These are phyloP conservation scores for Acrocalymma vagum DNA, from an alignment of 2,329 filamentous ascomycete species.

Conservation along the genomic window DNA sequence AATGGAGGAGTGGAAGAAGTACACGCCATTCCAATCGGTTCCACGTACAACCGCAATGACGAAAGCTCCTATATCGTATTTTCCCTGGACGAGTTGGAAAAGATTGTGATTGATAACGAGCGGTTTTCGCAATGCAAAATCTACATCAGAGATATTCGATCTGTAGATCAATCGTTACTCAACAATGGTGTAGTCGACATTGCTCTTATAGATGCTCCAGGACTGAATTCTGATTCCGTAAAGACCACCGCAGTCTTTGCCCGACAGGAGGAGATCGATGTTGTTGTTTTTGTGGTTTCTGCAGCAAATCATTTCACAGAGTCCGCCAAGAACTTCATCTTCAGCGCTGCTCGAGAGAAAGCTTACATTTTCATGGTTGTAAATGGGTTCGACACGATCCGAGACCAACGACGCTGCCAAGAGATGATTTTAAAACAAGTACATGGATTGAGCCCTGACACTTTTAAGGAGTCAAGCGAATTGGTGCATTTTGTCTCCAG, in stretches of 20 bases:
- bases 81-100: conserved; percentile 78
- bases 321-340: conserved; percentile 97
- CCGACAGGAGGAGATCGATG: conserved; percentile 96
- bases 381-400: conserved; percentile 94
- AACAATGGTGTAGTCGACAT: conserved; percentile 99
- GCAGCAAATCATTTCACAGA: conserved; percentile 98
- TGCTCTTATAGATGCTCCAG: conserved; percentile 94
- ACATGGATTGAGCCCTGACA: conserved; percentile 84
- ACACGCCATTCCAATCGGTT: conserved; percentile 87
- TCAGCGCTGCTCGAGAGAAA: conserved; percentile 94
- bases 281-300: conserved; percentile 97
- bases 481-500: conserved; percentile 98
- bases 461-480: conserved; percentile 90
- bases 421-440: conserved; percentile 95
- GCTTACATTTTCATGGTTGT: conserved; percentile 99
- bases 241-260: conserved; percentile 98
- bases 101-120: conserved; percentile 87
- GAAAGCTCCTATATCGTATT: conserved; percentile 95
- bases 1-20: conserved; percentile 94
- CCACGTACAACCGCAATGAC: conserved; percentile 84
- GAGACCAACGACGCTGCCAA: conserved; percentile 89
- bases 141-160: conserved; percentile 88
- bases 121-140: conserved; percentile 96
- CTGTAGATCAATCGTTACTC: conserved; percentile 90
- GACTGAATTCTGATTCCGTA: conserved; percentile 92